phyloP scores from a whole-genome alignment of 352 stramenopile genomes.

The Phytophthora pluvialis region DNA sequence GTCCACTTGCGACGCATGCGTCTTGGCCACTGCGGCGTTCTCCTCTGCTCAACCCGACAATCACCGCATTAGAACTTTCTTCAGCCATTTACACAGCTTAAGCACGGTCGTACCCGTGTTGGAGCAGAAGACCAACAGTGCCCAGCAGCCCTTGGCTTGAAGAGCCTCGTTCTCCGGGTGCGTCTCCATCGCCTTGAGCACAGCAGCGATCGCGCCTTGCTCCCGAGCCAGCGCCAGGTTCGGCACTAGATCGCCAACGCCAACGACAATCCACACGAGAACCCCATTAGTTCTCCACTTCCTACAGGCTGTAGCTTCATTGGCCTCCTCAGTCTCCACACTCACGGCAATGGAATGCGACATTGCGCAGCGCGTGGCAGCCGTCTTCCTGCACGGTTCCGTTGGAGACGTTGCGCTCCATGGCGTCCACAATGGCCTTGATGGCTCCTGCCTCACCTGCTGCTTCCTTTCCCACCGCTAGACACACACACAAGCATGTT shows the following conservation, averaged over 20 bases:
- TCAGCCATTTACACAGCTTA: not conserved
- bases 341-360: slow-evolving; percentile 71
- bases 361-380: slow-evolving; percentile 81
- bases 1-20: slow-evolving; percentile 51
- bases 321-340: not conserved
- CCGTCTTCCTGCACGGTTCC: slow-evolving; percentile 68
- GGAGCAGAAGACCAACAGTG: slow-evolving; percentile 80
- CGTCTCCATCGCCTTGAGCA: slow-evolving; percentile 67
- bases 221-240: slow-evolving; percentile 69
- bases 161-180: slow-evolving; percentile 72
- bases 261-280: not conserved
- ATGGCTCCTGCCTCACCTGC: slow-evolving; percentile 66
- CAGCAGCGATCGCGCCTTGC: slow-evolving; percentile 66
- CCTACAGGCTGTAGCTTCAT: not conserved
- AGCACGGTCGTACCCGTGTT: slow-evolving; percentile 57
- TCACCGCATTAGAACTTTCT: not conserved
- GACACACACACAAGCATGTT: not conserved
- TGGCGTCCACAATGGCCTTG: slow-evolving; percentile 61
- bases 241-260: slow-evolving; percentile 35
- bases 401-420: slow-evolving; percentile 71
- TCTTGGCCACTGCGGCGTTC: slow-evolving; percentile 61
- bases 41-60: slow-evolving; percentile 45
- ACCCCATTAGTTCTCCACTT: not conserved
- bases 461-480: slow-evolving; percentile 73
- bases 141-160: slow-evolving; percentile 76